phyloP scores from a whole-genome alignment of 768 basidiomycete species.

The Tylopilus felleus region DNA sequence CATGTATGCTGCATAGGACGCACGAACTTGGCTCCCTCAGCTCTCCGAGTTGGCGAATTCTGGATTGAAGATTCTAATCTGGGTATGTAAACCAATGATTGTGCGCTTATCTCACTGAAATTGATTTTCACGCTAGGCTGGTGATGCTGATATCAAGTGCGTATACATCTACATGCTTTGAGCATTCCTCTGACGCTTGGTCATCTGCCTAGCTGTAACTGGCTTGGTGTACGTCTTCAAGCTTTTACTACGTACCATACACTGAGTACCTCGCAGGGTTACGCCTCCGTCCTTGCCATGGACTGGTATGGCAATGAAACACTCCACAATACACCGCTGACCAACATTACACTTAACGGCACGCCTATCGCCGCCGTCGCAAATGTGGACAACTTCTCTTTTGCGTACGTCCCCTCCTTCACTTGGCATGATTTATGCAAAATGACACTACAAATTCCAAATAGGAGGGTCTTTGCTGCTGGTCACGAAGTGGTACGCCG shows the following conservation, averaged over 20 bases:
- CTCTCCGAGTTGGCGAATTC: slow-evolving; percentile 36
- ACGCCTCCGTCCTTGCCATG: slow-evolving; percentile 41
- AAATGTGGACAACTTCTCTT: slow-evolving; percentile 64
- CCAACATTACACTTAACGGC: slow-evolving; percentile 56
- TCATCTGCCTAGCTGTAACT: slow-evolving; percentile 10
- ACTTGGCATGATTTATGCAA: background rate
- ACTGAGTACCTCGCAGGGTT: slow-evolving; percentile 22
- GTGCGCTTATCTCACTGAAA: background rate
- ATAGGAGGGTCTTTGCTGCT: slow-evolving; percentile 51
- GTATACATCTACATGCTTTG: background rate
- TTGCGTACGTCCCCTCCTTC: slow-evolving; percentile 47
- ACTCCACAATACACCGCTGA: slow-evolving; percentile 39
- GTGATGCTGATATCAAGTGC: slow-evolving; percentile 29
- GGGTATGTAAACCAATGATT: slow-evolving; percentile 27
- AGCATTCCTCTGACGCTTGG: background rate
- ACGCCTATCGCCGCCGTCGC: slow-evolving; percentile 53
- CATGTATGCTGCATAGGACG: slow-evolving; percentile 22
- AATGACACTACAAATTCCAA: background rate
- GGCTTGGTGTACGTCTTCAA: slow-evolving; percentile 27
- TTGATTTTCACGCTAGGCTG: slow-evolving; percentile 15
- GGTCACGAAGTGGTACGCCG: slow-evolving; percentile 62
- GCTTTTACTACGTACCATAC: background rate
- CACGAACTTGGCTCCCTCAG: slow-evolving; percentile 37
- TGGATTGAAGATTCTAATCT: slow-evolving; percentile 37
- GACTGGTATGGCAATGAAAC: slow-evolving; percentile 44